Base-by-base conservation (phyloP, 495 filamentous ascomycete genomes). In the Parathielavia appendiculata region DNA sequence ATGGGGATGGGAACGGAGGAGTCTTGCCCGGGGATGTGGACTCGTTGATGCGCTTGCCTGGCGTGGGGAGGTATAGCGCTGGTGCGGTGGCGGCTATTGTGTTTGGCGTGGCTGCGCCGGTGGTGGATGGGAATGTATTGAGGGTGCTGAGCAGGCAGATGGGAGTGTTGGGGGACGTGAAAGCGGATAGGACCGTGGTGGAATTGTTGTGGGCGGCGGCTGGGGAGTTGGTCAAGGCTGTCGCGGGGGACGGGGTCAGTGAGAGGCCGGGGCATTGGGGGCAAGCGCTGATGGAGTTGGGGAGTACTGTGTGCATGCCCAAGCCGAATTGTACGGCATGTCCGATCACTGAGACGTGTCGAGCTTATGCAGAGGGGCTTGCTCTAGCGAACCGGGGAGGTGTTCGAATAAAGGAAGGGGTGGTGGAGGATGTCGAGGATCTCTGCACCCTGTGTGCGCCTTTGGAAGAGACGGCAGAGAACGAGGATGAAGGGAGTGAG, bases 111-210 rank as follows among this genome's bases (percentile, higher is more conserved):
- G 60, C 73, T 14, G 72, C 63, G 47, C 66, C 76, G 0, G 73
- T 79, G 73, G 76, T 78, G 8, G 76, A 79, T 63, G 76, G 76
- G 48, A 79, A 79, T 57, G 75, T 79, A 20, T 51, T 76, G 32
- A 60, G 76, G 45, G 76, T 79, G 38, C 49, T 79, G 47, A 71
- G 71, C 38, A 60, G 76, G 20, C 75, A 77, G 58, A 51, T 78
- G 56, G 76, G 73, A 11, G 12, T 78, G 1, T 58, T 67, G 11
- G 75, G 66, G 19, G 72, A 77, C 58, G 71, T 73, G 7, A 76
- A 78, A 54, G 44, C 61, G 20, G 71, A 75, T 51, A 74, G 68
- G 57, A 39, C 49, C 8, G 67, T 73, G 19, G 60, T 72, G 20
- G 75, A 73, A 30, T 1, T 64, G 51, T 35, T 78, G 34, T 79